phyloP scores from a whole-genome alignment of 257 asterid genomes.

The Solanum okadae region DNA sequence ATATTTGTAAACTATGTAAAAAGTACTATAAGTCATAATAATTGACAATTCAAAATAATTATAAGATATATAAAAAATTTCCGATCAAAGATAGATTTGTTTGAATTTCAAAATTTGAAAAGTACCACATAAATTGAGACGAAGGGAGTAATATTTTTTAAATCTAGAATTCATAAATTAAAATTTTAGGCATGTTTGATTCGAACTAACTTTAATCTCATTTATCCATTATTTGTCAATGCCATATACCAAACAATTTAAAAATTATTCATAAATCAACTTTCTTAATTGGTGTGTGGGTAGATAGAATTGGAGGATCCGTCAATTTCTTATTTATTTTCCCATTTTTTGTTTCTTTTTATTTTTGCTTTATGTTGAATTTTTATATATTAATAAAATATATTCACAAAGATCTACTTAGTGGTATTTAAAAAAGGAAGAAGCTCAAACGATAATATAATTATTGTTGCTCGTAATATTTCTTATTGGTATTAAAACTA shows the following conservation, averaged over 20 bases:
- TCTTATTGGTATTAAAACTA: background rate
- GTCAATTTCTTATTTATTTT: background rate
- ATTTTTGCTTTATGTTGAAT: background rate
- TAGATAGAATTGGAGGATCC: background rate
- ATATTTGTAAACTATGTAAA: background rate
- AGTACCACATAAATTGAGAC: too few relatives aligned
- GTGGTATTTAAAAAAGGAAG: background rate
- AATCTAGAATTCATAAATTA: background rate
- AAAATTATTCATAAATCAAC: background rate
- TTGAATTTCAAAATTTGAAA: too few relatives aligned
- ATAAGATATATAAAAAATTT: too few relatives aligned
- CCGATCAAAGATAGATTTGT: too few relatives aligned
- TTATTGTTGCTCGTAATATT: background rate
- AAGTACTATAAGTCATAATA: too few relatives aligned
- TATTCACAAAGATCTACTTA: background rate
- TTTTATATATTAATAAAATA: too few relatives aligned
- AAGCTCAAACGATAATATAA: background rate
- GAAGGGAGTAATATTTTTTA: too few relatives aligned
- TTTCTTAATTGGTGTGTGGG: background rate
- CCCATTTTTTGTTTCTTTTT: too few relatives aligned
- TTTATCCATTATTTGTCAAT: background rate
- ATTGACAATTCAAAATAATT: too few relatives aligned
- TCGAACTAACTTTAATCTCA: background rate
- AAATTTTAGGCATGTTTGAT: background rate
- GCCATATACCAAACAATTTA: background rate